Base-by-base conservation (phyloP, 1,284 basidiomycete genomes). In the Cerrena zonata region DNA sequence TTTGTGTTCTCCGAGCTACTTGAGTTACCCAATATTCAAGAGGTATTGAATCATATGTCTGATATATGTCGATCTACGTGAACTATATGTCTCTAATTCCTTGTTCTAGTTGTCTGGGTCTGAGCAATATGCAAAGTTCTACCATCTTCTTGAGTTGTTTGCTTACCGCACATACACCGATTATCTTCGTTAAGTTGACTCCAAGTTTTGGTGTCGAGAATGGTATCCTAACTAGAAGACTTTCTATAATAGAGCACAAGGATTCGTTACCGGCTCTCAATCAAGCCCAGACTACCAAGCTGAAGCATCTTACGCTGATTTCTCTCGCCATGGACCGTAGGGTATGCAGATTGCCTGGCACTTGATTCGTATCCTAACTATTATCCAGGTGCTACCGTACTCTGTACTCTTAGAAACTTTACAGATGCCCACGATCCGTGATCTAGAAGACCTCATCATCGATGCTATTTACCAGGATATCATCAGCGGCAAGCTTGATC, bases 371-470 rank as follows among this genome's bases (percentile, higher is more conserved):
- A 12, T 26, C 5, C 22, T 27, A n/a, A 7, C 18, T 5, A 12
- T 45, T 37, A 10, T 42, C 2, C 56, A 91, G 89, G 86, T 89
- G 52, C 76, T 92, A 3, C 80, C 87, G 0, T 92, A 93, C 65
- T 64, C 77, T 11, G 70, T 77, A 40, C 75, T 94, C 1, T 76
- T 89, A 12, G 63, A 76, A 47, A 72, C 76, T 1, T 78, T 97
- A 18, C 77, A 89, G 43, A 78, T 93, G 64, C 74, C 79, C 2
- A 84, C 79, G 1, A 82, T 91, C 48, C 83, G 91, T 46, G 88
- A 90, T 56, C 80, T 98, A 3, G 95, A 98, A 66, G 94, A 97
- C 66, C 79, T 96, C 56, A 89, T 97, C 65, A 97, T 99, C 65
- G 94, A 97, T 61, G 85, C 87, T 7, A 91, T 97, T 64, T 98